These are phyloP conservation scores for Prunus salicina DNA, from an alignment of 306 rosid genomes.

Conservation along the genomic window DNA sequence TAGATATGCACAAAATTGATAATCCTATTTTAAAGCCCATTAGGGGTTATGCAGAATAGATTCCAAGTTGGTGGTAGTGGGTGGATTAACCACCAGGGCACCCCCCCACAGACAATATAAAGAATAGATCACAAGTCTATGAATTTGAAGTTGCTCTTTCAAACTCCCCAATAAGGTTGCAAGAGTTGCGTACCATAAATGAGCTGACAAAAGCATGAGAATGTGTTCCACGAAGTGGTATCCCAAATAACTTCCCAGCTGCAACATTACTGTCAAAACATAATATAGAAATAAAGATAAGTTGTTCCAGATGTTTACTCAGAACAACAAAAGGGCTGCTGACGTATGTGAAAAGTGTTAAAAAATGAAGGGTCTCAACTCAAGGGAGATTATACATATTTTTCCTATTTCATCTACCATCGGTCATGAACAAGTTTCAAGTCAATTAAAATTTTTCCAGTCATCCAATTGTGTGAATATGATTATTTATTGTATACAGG, in stretches of 20 bases:
- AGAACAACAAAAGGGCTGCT: conserved; percentile 1
- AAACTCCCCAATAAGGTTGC: conserved; percentile 23
- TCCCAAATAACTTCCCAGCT: conserved; percentile 92
- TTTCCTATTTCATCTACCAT: background rate
- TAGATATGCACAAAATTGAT: background rate
- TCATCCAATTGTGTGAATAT: background rate
- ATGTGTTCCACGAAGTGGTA: conserved; percentile 98
- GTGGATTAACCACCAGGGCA: background rate
- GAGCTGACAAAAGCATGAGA: conserved; percentile 99
- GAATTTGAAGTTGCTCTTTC: conserved; percentile 6
- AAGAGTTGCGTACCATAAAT: conserved; percentile 70
- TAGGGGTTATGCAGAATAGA: background rate
- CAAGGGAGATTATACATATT: background rate
- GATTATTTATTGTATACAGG: background rate
- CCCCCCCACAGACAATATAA: background rate
- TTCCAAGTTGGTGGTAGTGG: background rate
- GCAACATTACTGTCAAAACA: conserved; percentile 81
- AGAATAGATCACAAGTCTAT: conserved; percentile 14
- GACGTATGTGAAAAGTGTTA: background rate
- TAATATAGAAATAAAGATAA: conserved; percentile 15
- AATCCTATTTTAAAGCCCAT: background rate
- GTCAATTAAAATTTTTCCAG: background rate
- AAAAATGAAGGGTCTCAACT: background rate
- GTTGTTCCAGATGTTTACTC: conserved; percentile 15
- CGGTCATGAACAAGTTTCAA: background rate